Evolutionary conservation across 306 rosid genomes (phyloP).

Genomic region (Leucaena leucocephala): DNA sequence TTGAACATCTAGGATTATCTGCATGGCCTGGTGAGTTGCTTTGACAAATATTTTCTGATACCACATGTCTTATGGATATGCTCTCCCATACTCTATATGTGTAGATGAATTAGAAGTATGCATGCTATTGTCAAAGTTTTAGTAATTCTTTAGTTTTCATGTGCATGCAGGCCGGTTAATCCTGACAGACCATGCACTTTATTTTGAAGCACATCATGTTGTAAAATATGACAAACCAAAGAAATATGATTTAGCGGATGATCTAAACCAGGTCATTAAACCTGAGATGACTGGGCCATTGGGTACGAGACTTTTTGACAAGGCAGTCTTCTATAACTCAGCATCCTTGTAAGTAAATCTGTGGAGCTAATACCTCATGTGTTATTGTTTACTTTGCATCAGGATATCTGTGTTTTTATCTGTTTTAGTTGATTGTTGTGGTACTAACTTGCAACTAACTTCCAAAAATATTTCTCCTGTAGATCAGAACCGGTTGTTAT

Average conservation of each 20-base stretch:
- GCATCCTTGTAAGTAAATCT: conserved; percentile 65
- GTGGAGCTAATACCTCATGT: not conserved
- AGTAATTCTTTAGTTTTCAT: conserved; percentile 32
- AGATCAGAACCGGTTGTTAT: conserved; percentile 89
- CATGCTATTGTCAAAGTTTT: conserved; percentile 15
- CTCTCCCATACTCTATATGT: not conserved
- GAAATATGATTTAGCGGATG: conserved; percentile 79
- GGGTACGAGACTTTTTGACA: conserved; percentile 96
- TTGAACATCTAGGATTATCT: conserved; percentile 93
- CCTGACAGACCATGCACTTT: conserved; percentile 92
- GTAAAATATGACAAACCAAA: conserved; percentile 92
- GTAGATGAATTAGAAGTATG: conserved; percentile 10
- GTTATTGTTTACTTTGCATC: not conserved
- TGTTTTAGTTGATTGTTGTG: not conserved
- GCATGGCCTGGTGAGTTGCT: conserved; percentile 89
- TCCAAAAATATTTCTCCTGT: conserved; percentile 42
- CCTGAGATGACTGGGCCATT: conserved; percentile 98
- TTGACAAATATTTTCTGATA: conserved; percentile 7
- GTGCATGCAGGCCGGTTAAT: conserved; percentile 76
- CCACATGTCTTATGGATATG: not conserved
- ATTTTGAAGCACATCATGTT: conserved; percentile 90
- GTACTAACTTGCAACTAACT: conserved; percentile 35
- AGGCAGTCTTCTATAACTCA: conserved; percentile 88
- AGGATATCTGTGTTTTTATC: not conserved
- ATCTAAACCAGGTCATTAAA: conserved; percentile 83